Evolutionary conservation across 1,284 basidiomycete genomes (phyloP).

Genomic region (Fomitopsis pinicola): DNA sequence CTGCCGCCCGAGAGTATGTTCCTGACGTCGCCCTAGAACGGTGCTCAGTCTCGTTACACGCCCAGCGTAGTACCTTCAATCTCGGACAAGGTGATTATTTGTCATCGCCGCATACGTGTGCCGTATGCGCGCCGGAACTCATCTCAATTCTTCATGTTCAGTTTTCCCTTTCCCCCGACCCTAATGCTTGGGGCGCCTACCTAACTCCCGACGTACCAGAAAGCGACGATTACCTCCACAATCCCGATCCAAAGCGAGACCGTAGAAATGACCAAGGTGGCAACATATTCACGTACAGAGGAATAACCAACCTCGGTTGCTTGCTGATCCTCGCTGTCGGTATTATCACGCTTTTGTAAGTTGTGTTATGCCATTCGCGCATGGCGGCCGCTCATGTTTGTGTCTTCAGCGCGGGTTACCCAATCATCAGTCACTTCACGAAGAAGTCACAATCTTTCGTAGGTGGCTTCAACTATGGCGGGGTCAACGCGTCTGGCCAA

Average conservation of each 20-base stretch:
- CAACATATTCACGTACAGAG: conserved; percentile 68
- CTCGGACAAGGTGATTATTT: conserved; percentile 31
- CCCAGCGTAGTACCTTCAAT: conserved; percentile 23
- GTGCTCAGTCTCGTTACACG: conserved; percentile 20
- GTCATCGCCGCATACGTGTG: background rate
- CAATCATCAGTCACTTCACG: conserved; percentile 70
- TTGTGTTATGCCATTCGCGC: background rate
- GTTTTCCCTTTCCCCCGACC: conserved; percentile 75
- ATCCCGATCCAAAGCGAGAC: conserved; percentile 74
- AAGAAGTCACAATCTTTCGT: conserved; percentile 41
- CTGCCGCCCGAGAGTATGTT: background rate
- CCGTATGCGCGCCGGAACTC: no score
- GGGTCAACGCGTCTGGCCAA: conserved; percentile 79
- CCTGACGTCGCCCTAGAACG: conserved; percentile 29
- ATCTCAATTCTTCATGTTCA: conserved; percentile 20
- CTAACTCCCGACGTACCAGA: conserved; percentile 55
- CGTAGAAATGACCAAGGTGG: conserved; percentile 57
- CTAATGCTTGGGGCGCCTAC: conserved; percentile 65
- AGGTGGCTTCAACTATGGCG: conserved; percentile 77
- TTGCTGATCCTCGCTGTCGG: conserved; percentile 58
- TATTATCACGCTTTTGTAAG: conserved; percentile 73
- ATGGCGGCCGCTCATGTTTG: conserved; percentile 1
- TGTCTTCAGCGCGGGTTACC: conserved; percentile 69
- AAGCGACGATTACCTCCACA: conserved; percentile 71
- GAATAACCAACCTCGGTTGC: conserved; percentile 76